Base-by-base conservation (phyloP, 805 yeast species). In the Starmerella tilneyi region DNA sequence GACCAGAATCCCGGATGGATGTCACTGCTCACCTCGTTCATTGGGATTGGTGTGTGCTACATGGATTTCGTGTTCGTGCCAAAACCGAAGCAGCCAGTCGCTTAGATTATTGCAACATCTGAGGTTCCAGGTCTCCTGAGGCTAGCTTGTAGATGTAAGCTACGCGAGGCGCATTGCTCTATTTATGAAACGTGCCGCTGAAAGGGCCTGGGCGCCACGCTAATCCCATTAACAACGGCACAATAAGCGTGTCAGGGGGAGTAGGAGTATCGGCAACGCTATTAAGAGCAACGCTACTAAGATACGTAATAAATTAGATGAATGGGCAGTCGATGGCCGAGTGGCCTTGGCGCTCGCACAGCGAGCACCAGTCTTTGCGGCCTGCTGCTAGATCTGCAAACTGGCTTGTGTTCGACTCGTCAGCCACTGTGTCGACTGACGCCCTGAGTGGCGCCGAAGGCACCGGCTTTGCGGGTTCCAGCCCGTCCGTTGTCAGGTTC, bases 341-440 rank as follows among this genome's bases (percentile, higher is more conserved):
- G 59, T 89, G 98, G 0, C 97, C 98, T 36, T 76, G 78, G 44
- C 84, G 68, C 61, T 89, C 97, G 65, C 98, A 89, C 43, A 85
- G 68, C 0, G 94, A 95, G 65, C 98, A 89, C 94, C 96, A 89
- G 50, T 75, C 71, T 22, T 66, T 66, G 35, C 88, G 71, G 1
- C 95, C 95, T 2, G 76, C 76, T 0, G 86, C 70, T 0, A 88
- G 81, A 59, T 84, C 92, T 12, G 63, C 34, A 27, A 44, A 40
- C 26, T 45, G 47, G 32, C 50, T 53, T 20, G 41, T 20, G n/a
- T 16, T 20, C 23, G 41, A 27, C 21, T 43, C 41, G 20, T 24
- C 24, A 7, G 19, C 21, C n/a, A 40, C 31, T 2, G 20, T n/a
- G 17, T 27, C 23, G 24, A 3, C 22, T 20, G 30, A 13, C 23